Evolutionary conservation across 2,329 filamentous ascomycete species (phyloP), one percentile per base, ranked within the genome.

Genomic region (Fusarium sororula): DNA sequence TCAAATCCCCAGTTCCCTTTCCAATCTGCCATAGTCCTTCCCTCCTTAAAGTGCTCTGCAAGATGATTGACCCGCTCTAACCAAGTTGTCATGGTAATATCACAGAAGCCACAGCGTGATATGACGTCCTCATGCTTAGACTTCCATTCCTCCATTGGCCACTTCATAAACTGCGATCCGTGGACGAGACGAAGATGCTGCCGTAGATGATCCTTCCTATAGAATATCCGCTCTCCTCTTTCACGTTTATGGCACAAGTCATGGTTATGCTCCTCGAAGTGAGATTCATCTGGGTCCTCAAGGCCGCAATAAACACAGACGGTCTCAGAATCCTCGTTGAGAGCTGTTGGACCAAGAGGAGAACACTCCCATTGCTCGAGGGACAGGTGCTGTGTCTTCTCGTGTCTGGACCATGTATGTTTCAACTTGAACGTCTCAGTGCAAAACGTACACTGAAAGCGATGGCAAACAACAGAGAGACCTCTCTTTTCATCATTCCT

Each of bases 331-430:
- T 82, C 79, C 20, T 84, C 81, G 24, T 86, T 82, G 3, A 84
- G 76, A 3, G 84, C 81, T 0, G 66, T 74, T 6, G 81, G 77
- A n/a, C 83, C 82, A 0, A 58, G 20, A 5, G 83, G 84, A 2
- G 81, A 80, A 50, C 82, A 89, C 66, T 83, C 83, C 88, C 81
- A 90, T 54, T 75, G 81, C 77, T 82, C 84, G 1, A 86, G 86
- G 11, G 83, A 87, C 55, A 81, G 82, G 77, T 81, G 87, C 58
- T 83, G 82, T 58, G 84, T 83, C 47, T 83, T 84, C 63, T 90
- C 88, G 68, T 90, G 88, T 26, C 88, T 81, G 41, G 84, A 83
- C 85, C 85, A 86, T 28, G 85, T 84, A 56, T 86, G 82, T 20
- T 85, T 85, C 0, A 82, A 81, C 55, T 82, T 83, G 73, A 86